Percentiles rank a stretch among this genome's conserved stretches.
These are phyloP conservation scores for Suillus plorans DNA, from an alignment of 768 basidiomycete species.

Conservation along the genomic window DNA sequence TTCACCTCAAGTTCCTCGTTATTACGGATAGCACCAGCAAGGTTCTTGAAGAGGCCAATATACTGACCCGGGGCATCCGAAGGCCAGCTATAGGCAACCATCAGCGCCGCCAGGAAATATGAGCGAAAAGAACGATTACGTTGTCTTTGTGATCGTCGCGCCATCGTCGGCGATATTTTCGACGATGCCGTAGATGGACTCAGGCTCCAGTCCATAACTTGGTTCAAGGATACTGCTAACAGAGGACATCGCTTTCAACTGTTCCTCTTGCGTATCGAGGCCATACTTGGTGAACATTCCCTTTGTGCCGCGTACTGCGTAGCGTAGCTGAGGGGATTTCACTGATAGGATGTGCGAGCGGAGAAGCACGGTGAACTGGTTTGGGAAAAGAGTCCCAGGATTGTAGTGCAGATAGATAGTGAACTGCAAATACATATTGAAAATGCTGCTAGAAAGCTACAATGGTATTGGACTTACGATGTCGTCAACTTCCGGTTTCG, in stretches of 20 bases:
- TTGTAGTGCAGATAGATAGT: slow-evolving; percentile 54
- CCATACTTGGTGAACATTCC: slow-evolving; percentile 78
- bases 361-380: slow-evolving; percentile 66
- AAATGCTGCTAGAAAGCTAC: background rate
- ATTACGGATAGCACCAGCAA: slow-evolving; percentile 60
- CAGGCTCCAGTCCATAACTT: slow-evolving; percentile 61
- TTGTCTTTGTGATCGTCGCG: slow-evolving; percentile 26
- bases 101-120: slow-evolving; percentile 21
- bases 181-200: slow-evolving; percentile 59
- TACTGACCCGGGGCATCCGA: slow-evolving; percentile 60
- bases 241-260: slow-evolving; percentile 56
- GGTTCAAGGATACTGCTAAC: slow-evolving; percentile 45
- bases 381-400: slow-evolving; percentile 36
- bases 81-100: slow-evolving; percentile 53
- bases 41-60: slow-evolving; percentile 59
- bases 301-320: slow-evolving; percentile 65
- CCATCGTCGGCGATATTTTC: slow-evolving; percentile 55
- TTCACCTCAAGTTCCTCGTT: slow-evolving; percentile 57
- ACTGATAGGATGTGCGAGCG: slow-evolving; percentile 71
- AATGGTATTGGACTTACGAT: slow-evolving; percentile 38
- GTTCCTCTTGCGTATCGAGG: slow-evolving; percentile 77
- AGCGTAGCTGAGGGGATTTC: slow-evolving; percentile 65
- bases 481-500: slow-evolving; percentile 65
- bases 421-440: slow-evolving; percentile 36
- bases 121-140: slow-evolving; percentile 29